Evolutionary conservation across 371 early-diverging fungal species (phyloP).

Genomic region (Zychaea mexicana): DNA sequence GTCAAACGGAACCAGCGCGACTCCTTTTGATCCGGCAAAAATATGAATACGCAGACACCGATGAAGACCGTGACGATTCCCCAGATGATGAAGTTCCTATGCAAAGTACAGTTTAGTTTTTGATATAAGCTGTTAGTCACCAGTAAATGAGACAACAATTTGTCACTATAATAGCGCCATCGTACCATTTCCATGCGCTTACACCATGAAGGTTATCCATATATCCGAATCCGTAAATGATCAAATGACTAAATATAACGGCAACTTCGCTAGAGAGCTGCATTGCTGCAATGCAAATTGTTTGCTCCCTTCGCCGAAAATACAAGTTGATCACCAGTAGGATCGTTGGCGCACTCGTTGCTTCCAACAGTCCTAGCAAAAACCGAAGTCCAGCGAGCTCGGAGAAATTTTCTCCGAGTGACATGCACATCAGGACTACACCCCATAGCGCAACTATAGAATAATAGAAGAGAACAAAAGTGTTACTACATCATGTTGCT

Average conservation of each 20-base stretch:
- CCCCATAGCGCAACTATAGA: conserved; percentile 33
- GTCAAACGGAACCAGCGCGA: conserved; percentile 15
- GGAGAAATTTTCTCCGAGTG: conserved; percentile 30
- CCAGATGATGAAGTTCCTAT: conserved; percentile 13
- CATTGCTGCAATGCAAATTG: conserved; percentile 10
- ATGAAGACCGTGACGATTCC: conserved; percentile 8
- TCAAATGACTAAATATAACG: conserved; percentile 50
- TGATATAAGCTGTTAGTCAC: too few species aligned
- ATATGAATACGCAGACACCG: conserved; percentile 7
- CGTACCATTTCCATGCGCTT: conserved; percentile 20
- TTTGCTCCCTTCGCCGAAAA: conserved; percentile 39
- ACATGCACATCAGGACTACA: conserved; percentile 24
- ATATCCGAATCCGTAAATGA: conserved; percentile 40
- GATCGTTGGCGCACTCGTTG: conserved; percentile 29
- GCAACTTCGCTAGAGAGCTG: conserved; percentile 22
- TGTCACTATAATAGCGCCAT: conserved; percentile 51
- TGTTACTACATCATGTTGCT: too few species aligned
- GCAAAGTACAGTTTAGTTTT: too few species aligned
- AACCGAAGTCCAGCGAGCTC: conserved; percentile 33
- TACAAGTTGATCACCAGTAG: conserved; percentile 25
- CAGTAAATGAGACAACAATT: too few species aligned
- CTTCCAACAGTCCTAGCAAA: conserved; percentile 35
- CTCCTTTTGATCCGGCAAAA: conserved; percentile 11
- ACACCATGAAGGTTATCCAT: conserved; percentile 24
- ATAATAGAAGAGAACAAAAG: background rate